A percentile compares a stretch with the other conserved stretches of the same genome.
Evolutionary conservation across 768 basidiomycete species (phyloP).

Genomic region (Xerocomellus chrysenteron): DNA sequence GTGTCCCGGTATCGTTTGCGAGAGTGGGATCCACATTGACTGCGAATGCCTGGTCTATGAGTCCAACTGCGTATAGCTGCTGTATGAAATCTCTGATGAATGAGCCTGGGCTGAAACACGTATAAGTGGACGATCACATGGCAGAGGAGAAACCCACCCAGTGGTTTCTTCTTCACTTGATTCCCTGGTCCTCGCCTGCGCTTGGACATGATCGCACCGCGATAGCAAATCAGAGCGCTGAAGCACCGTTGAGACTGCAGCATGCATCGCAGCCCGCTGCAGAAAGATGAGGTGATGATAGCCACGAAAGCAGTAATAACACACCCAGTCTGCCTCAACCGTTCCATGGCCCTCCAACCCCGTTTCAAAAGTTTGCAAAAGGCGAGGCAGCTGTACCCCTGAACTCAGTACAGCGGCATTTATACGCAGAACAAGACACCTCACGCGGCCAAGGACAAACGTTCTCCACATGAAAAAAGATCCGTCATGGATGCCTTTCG

Average conservation of each 20-base stretch:
- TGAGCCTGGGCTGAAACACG: slow-evolving; percentile 18
- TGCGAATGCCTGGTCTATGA: slow-evolving; percentile 56
- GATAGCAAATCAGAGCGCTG: slow-evolving; percentile 55
- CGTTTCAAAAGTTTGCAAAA: slow-evolving; percentile 57
- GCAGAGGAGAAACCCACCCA: slow-evolving; percentile 9
- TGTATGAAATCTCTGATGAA: slow-evolving; percentile 40
- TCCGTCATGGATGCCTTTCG: slow-evolving; percentile 31
- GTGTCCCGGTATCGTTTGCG: slow-evolving; percentile 46
- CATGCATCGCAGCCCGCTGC: slow-evolving; percentile 45
- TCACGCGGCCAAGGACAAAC: slow-evolving; percentile 70
- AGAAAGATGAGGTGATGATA: slow-evolving; percentile 11
- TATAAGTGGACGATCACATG: slow-evolving; percentile 9
- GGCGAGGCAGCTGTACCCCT: slow-evolving; percentile 53
- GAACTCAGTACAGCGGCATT: not conserved
- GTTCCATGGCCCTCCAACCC: slow-evolving; percentile 48
- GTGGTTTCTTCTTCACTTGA: slow-evolving; percentile 22
- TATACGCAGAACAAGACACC: slow-evolving; percentile 21
- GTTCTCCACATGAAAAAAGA: slow-evolving; percentile 58
- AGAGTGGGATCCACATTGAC: slow-evolving; percentile 51
- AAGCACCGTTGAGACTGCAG: slow-evolving; percentile 48
- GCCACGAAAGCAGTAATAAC: slow-evolving; percentile 14
- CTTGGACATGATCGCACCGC: slow-evolving; percentile 50
- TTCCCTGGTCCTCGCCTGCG: slow-evolving; percentile 29
- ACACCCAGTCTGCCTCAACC: slow-evolving; percentile 58
- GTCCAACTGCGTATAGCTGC: slow-evolving; percentile 50